Evolutionary conservation across 495 filamentous ascomycete species (phyloP), one percentile per base, ranked within the genome.

Genomic region (Filosporella fistucella): DNA sequence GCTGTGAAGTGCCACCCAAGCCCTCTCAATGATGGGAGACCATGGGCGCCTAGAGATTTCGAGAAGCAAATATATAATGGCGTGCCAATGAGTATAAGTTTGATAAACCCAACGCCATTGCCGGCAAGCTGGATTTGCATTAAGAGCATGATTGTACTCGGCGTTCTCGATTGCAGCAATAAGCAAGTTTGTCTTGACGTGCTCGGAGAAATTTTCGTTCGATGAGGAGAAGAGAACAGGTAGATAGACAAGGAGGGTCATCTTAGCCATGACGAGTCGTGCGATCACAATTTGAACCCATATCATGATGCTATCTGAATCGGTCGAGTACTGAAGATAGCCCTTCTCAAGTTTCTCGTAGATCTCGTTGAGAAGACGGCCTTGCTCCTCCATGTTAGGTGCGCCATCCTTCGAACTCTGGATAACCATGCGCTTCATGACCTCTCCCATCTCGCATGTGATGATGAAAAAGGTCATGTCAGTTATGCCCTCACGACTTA

Each of bases 381-480:
- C 65, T 40, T 76, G 71, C 12, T 75, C 66, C 22, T 76, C 67
- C 8, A 76, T 30, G 12, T 52, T 63, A 4, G 53, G 35, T 5
- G 44, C 51, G n/a, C 50, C 58, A 22, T 21, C 23, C 26, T 60
- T 60, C 11, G 42, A 22, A 28, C 58, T 54, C 2, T 45, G 48
- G 10, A 58, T 47, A 49, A 73, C 64, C 66, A 78, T 69, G 33
- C 66, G 59, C 20, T 64, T 67, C 4, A 68, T 68, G 22, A 75
- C 65, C 18, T 74, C 68, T 26, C 66, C 66, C 23, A 76, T 72
- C 53, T 72, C 70, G 21, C 76, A 66, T 9, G 67, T 1, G 71
- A 49, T 22, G 11, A 20, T 25, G 18, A 37, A 10, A 21, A 93
- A 90, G 1, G 84, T 84, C 77, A 88, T 86, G 36, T 91, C 88